Conservation (phyloP, 1,284 basidiomycete species). For the Exobasidium cylindrosporum region DNA sequence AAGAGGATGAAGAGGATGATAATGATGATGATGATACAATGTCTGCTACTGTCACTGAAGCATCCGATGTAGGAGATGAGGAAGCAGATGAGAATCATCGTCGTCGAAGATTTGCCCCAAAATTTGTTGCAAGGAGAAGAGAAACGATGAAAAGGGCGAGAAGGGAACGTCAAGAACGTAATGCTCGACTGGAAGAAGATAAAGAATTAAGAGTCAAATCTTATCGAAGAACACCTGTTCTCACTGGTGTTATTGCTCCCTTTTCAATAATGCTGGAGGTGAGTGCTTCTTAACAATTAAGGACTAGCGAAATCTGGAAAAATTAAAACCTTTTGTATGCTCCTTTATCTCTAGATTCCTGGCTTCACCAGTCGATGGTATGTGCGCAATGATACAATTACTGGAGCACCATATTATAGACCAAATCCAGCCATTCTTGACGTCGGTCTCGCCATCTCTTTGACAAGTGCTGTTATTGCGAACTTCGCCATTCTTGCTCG, state of each 20-base stretch:
- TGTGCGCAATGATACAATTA: constrained; percentile 24
- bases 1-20: not conserved
- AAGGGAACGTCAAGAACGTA: not conserved
- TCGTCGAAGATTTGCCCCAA: not conserved
- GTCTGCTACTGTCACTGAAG: not conserved
- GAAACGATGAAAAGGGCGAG: not conserved
- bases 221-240: constrained; percentile 32
- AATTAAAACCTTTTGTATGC: not conserved
- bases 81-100: not conserved
- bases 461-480: constrained; percentile 68
- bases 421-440: constrained; percentile 60
- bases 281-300: not conserved
- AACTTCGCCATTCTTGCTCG: constrained; percentile 68
- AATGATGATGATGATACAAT: not conserved
- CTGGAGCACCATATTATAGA: constrained; percentile 30
- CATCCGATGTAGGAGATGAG: not conserved
- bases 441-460: constrained; percentile 67
- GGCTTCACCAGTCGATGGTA: constrained; percentile 42
- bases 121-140: not conserved
- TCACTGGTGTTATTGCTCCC: constrained; percentile 68
- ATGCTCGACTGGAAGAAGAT: too few relatives aligned
- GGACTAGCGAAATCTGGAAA: not conserved
- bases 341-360: constrained; percentile 16
- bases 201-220: not conserved
- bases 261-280: constrained; percentile 72